Evolutionary conservation across 106 monocot genomes (phyloP).

Genomic region (Amphibolis antarctica): DNA sequence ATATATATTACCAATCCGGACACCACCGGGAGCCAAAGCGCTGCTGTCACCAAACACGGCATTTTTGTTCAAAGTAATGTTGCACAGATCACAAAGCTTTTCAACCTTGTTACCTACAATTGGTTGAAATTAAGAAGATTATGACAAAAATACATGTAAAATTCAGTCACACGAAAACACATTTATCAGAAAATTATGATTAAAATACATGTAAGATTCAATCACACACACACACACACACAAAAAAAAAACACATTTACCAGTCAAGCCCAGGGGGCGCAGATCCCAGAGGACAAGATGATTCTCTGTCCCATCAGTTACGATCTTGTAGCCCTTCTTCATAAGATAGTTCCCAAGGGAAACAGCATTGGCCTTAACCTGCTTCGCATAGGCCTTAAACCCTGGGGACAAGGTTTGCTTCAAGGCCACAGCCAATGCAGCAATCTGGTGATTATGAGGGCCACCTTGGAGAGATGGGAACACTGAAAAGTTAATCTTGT

Average conservation of each 20-base stretch:
- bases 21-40: conserved; percentile 86
- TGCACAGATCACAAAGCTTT: conserved; percentile 88
- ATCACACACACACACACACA: neutral
- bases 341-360: conserved; percentile 65
- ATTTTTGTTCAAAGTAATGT: conserved; percentile 90
- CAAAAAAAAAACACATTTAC: conserved; percentile 20
- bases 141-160: neutral
- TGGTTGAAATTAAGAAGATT: neutral
- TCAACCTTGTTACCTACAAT: conserved; percentile 90
- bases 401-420: conserved; percentile 57
- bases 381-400: conserved; percentile 82
- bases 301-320: conserved; percentile 88
- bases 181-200: conserved; percentile 36
- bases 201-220: too few species aligned
- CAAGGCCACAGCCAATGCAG: conserved; percentile 79
- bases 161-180: neutral
- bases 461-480: conserved; percentile 96
- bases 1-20: conserved; percentile 58
- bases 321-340: conserved; percentile 77
- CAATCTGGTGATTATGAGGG: conserved; percentile 92
- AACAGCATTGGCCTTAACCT: conserved; percentile 79
- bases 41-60: conserved; percentile 98
- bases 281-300: conserved; percentile 97
- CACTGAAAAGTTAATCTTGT: conserved; percentile 87
- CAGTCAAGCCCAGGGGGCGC: conserved; percentile 89